Base-by-base conservation (phyloP, 2,329 filamentous ascomycete genomes). In the Lasiodiplodia hormozganensis region DNA sequence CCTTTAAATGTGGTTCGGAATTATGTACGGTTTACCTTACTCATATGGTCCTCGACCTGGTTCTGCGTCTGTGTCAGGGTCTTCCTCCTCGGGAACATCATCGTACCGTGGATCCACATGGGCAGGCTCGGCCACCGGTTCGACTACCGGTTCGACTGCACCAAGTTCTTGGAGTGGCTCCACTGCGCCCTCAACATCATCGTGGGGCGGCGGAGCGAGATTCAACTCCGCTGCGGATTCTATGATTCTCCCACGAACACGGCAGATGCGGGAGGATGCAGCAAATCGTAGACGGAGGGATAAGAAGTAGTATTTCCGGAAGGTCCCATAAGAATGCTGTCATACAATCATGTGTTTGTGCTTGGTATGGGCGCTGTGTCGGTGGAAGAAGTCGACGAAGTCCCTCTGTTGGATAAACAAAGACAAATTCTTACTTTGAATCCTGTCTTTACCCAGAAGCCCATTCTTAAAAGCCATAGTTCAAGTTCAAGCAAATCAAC, bases 141-240 rank as follows among this genome's bases (percentile, higher is more conserved):
- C 40, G 11, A 21, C 43, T 10, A 6, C 14, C 43, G 14, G 28
- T 3, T 56, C 52, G 14, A 34, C 14, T 36, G 12, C 54, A 38
- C 18, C 34, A 57, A 56, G 25, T 18, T 31, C 28, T 4, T 53
- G 21, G 23, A 34, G 23, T 28, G 54, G 54, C 10, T 57, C 54
- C 25, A 60, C 57, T 16, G 57, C 57, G 28, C 57, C 57, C 11
- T 43, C 57, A 7, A 60, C 56, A 4, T 60, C 56, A 23, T 60
- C 56, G n/a, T 60, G 56, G 56, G 56, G 56, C n/a, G 56, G 56
- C 25, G 56, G 56, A 6, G 28, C 14, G 10, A 60, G 57, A 38
- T 60, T 60, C 18, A 14, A 23, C 1, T 60, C 57, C 11, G 14
- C 57, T 12, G 38, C 57, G 7, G 57, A 60, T 23, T 60, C 57